Base-by-base conservation (phyloP, 768 basidiomycete species). In the Neoboletus brunneissimus region DNA sequence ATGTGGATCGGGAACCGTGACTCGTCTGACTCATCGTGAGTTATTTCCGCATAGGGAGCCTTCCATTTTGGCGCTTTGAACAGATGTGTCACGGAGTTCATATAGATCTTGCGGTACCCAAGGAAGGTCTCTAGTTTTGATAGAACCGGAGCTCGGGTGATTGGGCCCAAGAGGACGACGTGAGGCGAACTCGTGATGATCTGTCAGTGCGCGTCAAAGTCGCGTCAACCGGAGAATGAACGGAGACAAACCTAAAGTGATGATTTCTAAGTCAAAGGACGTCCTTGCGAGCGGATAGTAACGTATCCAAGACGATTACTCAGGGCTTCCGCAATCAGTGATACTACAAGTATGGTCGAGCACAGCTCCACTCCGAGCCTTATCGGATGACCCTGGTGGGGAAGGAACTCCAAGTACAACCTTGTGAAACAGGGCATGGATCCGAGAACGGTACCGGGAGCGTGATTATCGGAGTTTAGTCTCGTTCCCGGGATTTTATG, bases 1-100 rank as follows among this genome's bases (percentile, higher is more conserved):
- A 40, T 40, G 38, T 11, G 38, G 18, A 20, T 40, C 38, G 38
- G n/a, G n/a, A 40, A 40, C 9, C 7, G 38, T 20, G 38, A n/a
- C n/a, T n/a, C n/a, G n/a, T 40, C 11, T 53, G 61, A 8, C 48
- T n/a, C 55, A 31, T 59, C 66, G 27, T 65, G 65, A 4, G 56
- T 61, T 57, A 72, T 71, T 22, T 71, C 64, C 6, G 66, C 64
- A 31, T 59, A 74, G 23, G 72, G 71, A 74, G 20, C 59, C 46
- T 71, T 71, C 4, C 68, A 63, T 47, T 72, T 73, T 3, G 71
- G 72, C 15, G 57, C 72, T 10, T 61, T 66, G 59, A 40, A 53
- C 1, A 71, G 69, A 20, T 20, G 38, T 58, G 27, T 58, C 66
- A 2, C 62, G 59, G n/a, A 61, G 62, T 34, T 67, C 66, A 18